phyloP scores from a whole-genome alignment of 2,329 filamentous ascomycete species.

The Paecilomyces sp. region DNA sequence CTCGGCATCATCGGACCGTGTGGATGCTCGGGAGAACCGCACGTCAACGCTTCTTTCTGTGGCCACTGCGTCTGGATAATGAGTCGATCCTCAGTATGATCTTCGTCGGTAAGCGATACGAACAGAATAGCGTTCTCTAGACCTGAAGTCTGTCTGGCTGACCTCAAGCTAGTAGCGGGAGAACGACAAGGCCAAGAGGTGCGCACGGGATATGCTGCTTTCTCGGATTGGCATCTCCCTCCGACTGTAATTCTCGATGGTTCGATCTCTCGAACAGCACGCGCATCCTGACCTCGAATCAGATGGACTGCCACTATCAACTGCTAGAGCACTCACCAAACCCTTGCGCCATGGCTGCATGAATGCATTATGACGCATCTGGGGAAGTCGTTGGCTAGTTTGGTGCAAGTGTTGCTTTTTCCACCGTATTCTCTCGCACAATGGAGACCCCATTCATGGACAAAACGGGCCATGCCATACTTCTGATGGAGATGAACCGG shows the following conservation, averaged over 20 bases:
- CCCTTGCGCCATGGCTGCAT: slow-evolving; percentile 12
- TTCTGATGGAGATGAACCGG: slow-evolving; percentile 6
- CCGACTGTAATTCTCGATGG: background rate
- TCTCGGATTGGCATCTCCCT: background rate
- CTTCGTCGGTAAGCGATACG: background rate
- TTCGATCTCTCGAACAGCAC: background rate
- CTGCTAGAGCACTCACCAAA: background rate
- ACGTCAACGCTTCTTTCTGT: background rate
- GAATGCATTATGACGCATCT: slow-evolving; percentile 23
- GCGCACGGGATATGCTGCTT: background rate
- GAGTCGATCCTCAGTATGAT: background rate
- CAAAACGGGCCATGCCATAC: background rate
- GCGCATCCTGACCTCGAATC: background rate
- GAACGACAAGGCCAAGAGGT: background rate
- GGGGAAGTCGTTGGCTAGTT: slow-evolving; percentile 13
- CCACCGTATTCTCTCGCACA: background rate
- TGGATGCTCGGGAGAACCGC: background rate
- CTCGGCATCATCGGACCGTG: background rate
- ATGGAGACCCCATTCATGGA: background rate
- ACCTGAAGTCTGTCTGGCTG: background rate
- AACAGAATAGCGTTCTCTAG: background rate
- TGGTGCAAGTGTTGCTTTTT: background rate
- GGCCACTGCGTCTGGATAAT: background rate
- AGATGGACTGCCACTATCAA: background rate
- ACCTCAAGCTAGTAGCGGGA: background rate